A percentile compares a stretch with the other conserved stretches of the same genome.
These are phyloP conservation scores for Camelina sativa DNA, from an alignment of 345 rosid genomes.

Conservation along the genomic window DNA sequence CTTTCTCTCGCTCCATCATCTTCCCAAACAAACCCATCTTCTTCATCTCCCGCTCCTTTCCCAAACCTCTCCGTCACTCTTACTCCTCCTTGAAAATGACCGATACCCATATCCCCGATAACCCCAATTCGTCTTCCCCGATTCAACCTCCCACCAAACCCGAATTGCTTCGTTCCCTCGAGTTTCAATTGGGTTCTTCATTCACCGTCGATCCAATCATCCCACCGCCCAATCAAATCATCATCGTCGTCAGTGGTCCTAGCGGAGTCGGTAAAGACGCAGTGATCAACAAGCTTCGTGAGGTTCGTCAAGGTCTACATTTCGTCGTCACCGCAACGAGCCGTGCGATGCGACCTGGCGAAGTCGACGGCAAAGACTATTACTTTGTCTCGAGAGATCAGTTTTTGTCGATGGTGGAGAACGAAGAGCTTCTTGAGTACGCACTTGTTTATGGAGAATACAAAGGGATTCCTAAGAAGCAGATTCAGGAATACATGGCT, in stretches of 20 bases:
- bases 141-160: conserved; percentile 48
- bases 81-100: conserved; percentile 57
- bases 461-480: conserved; percentile 85
- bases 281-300: conserved; percentile 68
- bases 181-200: conserved; percentile 61
- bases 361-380: conserved; percentile 82
- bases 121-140: conserved; percentile 43
- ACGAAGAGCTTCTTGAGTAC: conserved; percentile 77
- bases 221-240: conserved; percentile 64
- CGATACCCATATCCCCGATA: conserved; percentile 46
- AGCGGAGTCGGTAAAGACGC: conserved; percentile 98
- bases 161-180: conserved; percentile 74
- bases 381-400: conserved; percentile 71
- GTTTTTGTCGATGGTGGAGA: conserved; percentile 74
- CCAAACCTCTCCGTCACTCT: conserved; percentile 25
- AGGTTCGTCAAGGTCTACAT: conserved; percentile 60
- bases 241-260: conserved; percentile 84
- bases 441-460: conserved; percentile 92
- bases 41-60: conserved; percentile 29
- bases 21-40: conserved; percentile 38
- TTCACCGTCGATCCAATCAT: conserved; percentile 51
- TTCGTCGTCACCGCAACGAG: conserved; percentile 91
- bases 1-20: conserved; percentile 43
- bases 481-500: conserved; percentile 76
- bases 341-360: conserved; percentile 76